Evolutionary conservation across 2,329 filamentous ascomycete genomes (phyloP).

Genomic region (Arachnomyces sp.): DNA sequence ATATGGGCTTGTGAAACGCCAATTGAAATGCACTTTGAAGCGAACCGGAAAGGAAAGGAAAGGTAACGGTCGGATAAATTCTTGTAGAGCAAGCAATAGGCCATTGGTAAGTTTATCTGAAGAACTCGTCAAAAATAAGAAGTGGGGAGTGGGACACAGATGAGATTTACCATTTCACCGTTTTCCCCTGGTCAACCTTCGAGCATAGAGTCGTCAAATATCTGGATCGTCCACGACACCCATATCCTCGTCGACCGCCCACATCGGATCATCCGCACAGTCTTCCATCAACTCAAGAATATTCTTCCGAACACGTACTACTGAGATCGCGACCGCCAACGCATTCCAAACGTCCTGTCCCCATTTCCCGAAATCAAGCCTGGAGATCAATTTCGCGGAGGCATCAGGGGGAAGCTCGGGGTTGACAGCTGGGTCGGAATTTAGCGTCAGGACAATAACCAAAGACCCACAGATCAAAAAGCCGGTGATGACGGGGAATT

Average conservation of each 20-base stretch:
- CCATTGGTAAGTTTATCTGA: no score
- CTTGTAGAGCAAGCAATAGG: no score
- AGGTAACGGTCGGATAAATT: no score
- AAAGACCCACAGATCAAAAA: slow-evolving; percentile 47
- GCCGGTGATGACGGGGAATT: slow-evolving; percentile 45
- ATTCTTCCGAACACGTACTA: slow-evolving; percentile 45
- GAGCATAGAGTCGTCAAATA: no score
- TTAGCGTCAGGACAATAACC: slow-evolving; percentile 45
- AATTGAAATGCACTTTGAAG: no score
- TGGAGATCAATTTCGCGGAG: slow-evolving; percentile 34
- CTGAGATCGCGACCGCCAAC: slow-evolving; percentile 48
- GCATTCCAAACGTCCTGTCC: slow-evolving; percentile 54
- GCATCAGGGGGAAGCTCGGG: slow-evolving; percentile 11
- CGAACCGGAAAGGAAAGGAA: no score
- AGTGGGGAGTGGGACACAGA: no score
- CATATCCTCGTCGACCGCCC: slow-evolving; percentile 6
- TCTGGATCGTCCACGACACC: slow-evolving; percentile 3
- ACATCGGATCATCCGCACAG: slow-evolving; percentile 13
- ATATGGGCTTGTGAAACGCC: no score
- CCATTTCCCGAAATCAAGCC: slow-evolving; percentile 45
- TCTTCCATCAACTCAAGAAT: slow-evolving; percentile 38
- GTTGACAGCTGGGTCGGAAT: slow-evolving; percentile 30
- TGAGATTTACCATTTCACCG: no score
- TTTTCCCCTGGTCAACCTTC: no score
- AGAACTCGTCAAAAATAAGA: no score